phyloP scores from a whole-genome alignment of 2,329 filamentous ascomycete species.

The Sclerotiophoma versabilis region DNA sequence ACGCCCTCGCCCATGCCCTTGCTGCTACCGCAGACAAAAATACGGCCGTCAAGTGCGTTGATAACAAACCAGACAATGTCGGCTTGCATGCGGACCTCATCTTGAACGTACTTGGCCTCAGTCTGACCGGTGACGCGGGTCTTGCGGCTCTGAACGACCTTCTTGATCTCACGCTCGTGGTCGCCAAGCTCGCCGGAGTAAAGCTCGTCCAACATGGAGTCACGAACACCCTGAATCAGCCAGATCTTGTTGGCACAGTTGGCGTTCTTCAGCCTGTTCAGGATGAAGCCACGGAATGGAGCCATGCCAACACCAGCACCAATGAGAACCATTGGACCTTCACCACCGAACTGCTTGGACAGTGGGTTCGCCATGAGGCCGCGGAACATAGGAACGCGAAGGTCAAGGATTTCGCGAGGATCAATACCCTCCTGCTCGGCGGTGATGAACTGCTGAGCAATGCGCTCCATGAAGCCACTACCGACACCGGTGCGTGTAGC shows the following conservation, averaged over 20 bases:
- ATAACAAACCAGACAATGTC: constrained; percentile 99
- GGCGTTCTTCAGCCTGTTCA: constrained; percentile 89
- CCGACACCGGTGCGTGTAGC: constrained; percentile 78
- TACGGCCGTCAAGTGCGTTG: constrained; percentile 91
- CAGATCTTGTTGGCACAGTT: constrained; percentile 98
- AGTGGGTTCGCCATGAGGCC: constrained; percentile 97
- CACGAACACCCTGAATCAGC: constrained; percentile 93
- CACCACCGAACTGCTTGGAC: constrained; percentile 86
- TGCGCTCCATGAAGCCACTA: constrained; percentile 90
- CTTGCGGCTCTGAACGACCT: constrained; percentile 60
- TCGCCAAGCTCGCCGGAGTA: constrained; percentile 96
- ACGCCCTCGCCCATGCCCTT: constrained; percentile 99
- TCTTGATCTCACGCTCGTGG: constrained; percentile 56
- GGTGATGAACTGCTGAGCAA: constrained; percentile 75
- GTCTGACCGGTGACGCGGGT: constrained; percentile 46
- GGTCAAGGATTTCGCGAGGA: constrained; percentile 58
- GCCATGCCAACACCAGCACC: constrained; percentile 96
- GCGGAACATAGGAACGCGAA: constrained; percentile 96
- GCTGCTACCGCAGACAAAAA: constrained; percentile 95
- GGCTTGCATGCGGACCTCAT: constrained; percentile 88
- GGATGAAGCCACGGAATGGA: constrained; percentile 96
- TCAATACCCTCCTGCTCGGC: constrained; percentile 66
- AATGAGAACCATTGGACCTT: constrained; percentile 97
- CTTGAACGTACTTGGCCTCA: constrained; percentile 91
- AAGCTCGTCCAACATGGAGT: constrained; percentile 92